Evolutionary conservation across 805 yeast genomes (phyloP).

Genomic region (Jamesozyma lodderae): DNA sequence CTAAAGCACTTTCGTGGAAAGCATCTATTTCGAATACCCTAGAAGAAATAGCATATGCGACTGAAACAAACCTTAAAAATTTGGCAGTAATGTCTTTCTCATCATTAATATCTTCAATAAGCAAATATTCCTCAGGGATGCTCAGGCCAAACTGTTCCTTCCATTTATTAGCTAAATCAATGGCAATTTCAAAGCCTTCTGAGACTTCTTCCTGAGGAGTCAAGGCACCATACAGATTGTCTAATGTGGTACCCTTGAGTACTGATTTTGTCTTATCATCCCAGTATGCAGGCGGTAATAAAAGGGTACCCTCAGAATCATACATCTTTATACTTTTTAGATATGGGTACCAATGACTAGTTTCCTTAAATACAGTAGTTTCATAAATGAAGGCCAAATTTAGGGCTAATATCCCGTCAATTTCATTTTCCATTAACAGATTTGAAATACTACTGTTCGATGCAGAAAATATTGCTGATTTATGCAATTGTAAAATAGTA

Average conservation of each 20-base stretch:
- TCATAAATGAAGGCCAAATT: slow-evolving; percentile 70
- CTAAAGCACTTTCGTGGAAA: slow-evolving; percentile 65
- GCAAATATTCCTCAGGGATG: slow-evolving; percentile 27
- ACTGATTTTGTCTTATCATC: slow-evolving; percentile 35
- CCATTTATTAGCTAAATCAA: slow-evolving; percentile 30
- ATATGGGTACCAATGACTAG: slow-evolving; percentile 76
- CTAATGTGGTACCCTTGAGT: slow-evolving; percentile 51
- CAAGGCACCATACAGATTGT: slow-evolving; percentile 42
- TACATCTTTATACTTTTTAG: slow-evolving; percentile 42
- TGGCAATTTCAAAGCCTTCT: slow-evolving; percentile 32
- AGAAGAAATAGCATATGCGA: slow-evolving; percentile 55
- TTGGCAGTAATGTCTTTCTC: slow-evolving; percentile 17
- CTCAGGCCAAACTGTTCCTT: slow-evolving; percentile 22
- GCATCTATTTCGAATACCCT: slow-evolving; percentile 77
- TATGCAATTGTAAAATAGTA: slow-evolving; percentile 51
- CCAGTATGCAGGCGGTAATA: slow-evolving; percentile 65
- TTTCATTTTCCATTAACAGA: slow-evolving; percentile 47
- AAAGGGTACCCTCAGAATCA: slow-evolving; percentile 26
- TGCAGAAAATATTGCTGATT: slow-evolving; percentile 46
- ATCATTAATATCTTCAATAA: slow-evolving; percentile 19
- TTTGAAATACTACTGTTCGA: slow-evolving; percentile 58
- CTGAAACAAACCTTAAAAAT: slow-evolving; percentile 45
- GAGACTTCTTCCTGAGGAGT: slow-evolving; percentile 30
- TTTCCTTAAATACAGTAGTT: slow-evolving; percentile 37
- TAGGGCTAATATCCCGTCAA: slow-evolving; percentile 59